phyloP scores from a whole-genome alignment of 129 eudicot genomes.

The Lactuca sativa region DNA sequence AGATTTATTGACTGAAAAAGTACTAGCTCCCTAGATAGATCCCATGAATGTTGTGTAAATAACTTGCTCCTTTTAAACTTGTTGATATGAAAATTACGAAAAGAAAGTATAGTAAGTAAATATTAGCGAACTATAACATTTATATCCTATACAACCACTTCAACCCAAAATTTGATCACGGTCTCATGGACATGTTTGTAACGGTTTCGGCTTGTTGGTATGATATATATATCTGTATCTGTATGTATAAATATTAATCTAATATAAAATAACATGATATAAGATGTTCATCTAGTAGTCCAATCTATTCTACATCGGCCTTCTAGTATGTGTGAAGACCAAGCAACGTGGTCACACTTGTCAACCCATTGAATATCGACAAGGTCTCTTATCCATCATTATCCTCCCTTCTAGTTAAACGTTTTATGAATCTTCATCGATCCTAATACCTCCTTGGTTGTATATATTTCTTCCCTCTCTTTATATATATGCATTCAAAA shows the following conservation, averaged over 20 bases:
- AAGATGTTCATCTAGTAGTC: not conserved
- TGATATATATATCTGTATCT: too few relatives aligned
- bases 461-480: not conserved
- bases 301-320: not conserved
- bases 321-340: not conserved
- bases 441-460: not conserved
- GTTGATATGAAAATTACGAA: too few relatives aligned
- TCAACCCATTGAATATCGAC: not conserved
- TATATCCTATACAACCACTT: not conserved
- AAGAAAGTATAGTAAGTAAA: too few relatives aligned
- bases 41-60: not conserved
- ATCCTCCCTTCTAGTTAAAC: conserved; percentile 6
- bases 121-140: too few relatives aligned
- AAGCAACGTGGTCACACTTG: not conserved
- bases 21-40: not conserved
- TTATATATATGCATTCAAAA: not conserved
- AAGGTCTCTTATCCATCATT: not conserved
- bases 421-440: conserved; percentile 13
- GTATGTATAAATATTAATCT: too few relatives aligned
- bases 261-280: not conserved
- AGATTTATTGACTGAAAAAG: not conserved
- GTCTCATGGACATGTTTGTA: not conserved
- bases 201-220: not conserved
- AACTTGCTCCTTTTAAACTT: too few relatives aligned
- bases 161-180: not conserved